Conservation (phyloP, 2,329 filamentous ascomycete genomes). For the Aspergillus proliferans region DNA sequence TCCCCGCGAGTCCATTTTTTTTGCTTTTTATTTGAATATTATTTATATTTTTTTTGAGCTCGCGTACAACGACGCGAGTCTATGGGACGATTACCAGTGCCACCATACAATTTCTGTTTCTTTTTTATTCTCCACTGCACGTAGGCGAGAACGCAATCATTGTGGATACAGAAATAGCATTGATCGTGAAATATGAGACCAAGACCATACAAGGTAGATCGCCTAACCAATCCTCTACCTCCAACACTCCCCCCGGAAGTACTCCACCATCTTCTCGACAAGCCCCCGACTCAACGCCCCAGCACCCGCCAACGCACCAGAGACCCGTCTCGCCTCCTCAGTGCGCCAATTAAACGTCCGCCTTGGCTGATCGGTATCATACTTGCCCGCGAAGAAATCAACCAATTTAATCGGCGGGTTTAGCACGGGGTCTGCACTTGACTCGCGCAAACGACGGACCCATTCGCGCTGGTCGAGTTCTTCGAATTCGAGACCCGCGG, state of each 20-base stretch:
- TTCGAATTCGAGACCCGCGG: slow-evolving; percentile 34
- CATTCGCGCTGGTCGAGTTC: slow-evolving; percentile 21
- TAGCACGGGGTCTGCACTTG: slow-evolving; percentile 42
- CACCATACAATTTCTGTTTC: too few relatives aligned
- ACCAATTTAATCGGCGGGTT: slow-evolving; percentile 51
- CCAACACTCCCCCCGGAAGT: slow-evolving; percentile 23
- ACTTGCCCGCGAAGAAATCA: slow-evolving; percentile 50
- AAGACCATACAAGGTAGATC: background rate
- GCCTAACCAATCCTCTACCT: background rate
- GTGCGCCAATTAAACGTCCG: slow-evolving; percentile 13
- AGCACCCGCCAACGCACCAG: slow-evolving; percentile 8
- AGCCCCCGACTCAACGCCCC: slow-evolving; percentile 14
- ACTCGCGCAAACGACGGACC: slow-evolving; percentile 34
- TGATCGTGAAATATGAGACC: too few relatives aligned
- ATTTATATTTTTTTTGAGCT: background rate
- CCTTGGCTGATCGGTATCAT: slow-evolving; percentile 27
- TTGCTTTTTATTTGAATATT: background rate
- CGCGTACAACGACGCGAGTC: too few relatives aligned
- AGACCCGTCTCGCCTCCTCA: slow-evolving; percentile 10
- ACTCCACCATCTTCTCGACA: slow-evolving; percentile 32
- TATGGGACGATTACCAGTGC: too few relatives aligned
- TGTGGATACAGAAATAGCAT: too few relatives aligned
- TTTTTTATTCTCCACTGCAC: too few relatives aligned
- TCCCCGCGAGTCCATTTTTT: slow-evolving; percentile 40
- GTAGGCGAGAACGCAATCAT: too few relatives aligned